Evolutionary conservation across 1,284 basidiomycete species (phyloP).

Genomic region (Termitomyces sp.): DNA sequence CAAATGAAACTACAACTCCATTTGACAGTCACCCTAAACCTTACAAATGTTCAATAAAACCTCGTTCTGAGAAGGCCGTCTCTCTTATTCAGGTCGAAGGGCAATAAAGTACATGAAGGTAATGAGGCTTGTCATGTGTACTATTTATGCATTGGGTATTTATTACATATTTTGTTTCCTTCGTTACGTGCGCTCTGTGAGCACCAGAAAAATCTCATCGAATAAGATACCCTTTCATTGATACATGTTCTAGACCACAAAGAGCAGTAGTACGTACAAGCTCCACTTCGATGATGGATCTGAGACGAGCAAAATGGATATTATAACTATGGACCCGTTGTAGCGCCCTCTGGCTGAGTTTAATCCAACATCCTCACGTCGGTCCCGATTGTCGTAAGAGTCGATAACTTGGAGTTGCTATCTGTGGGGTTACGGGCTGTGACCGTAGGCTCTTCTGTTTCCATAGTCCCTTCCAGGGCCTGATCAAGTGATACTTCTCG

Average conservation of each 20-base stretch:
- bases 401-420: background rate
- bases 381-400: conserved; percentile 9
- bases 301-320: background rate
- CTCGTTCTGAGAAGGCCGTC: conserved; percentile 50
- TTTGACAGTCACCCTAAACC: conserved; percentile 50
- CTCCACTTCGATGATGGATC: conserved; percentile 2
- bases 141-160: conserved; percentile 13
- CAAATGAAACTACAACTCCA: conserved; percentile 1
- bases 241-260: conserved; percentile 5
- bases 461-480: conserved; percentile 6
- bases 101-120: conserved; percentile 21
- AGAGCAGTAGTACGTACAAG: conserved; percentile 7
- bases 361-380: conserved; percentile 17
- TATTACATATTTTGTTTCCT: conserved; percentile 21
- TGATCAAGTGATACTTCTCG: conserved; percentile 7
- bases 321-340: background rate
- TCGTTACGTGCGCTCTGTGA: conserved; percentile 16
- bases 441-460: conserved; percentile 6
- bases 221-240: conserved; percentile 10
- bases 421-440: background rate
- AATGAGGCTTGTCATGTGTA: conserved; percentile 13
- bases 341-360: conserved; percentile 1
- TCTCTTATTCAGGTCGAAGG: conserved; percentile 46
- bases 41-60: conserved; percentile 54
- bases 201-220: conserved; percentile 11